Percentiles rank a stretch among this genome's conserved stretches.
phyloP scores from a whole-genome alignment of 2,329 filamentous ascomycete species.

The Diaporthe ilicicola region DNA sequence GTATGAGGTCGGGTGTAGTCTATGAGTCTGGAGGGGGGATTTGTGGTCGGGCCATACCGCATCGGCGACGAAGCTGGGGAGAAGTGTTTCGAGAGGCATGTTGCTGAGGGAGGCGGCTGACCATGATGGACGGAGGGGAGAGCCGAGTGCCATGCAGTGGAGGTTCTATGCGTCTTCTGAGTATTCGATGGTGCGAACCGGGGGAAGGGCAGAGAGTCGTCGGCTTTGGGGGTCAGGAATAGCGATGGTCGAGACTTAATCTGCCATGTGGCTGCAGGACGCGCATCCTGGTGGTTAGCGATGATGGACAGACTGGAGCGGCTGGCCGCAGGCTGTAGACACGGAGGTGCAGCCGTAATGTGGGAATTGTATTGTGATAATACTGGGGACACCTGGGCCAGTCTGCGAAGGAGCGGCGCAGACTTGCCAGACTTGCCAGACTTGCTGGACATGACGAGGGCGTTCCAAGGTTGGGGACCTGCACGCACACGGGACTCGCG shows the following conservation, averaged over 20 bases:
- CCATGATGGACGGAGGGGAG: slow-evolving; percentile 20
- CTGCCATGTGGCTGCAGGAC: slow-evolving; percentile 13
- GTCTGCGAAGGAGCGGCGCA: slow-evolving; percentile 17
- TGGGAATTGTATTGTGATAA: neutral
- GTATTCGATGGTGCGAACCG: neutral
- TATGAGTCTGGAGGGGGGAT: slow-evolving; percentile 35
- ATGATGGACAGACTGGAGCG: neutral
- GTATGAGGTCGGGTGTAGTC: slow-evolving; percentile 53
- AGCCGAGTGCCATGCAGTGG: slow-evolving; percentile 2
- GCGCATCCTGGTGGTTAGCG: slow-evolving; percentile 19
- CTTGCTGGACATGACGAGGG: slow-evolving; percentile 1
- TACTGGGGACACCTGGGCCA: slow-evolving; percentile 9
- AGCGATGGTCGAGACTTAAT: neutral
- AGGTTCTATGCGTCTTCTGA: neutral
- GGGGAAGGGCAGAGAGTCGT: neutral
- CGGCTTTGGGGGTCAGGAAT: neutral
- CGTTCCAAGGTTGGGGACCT: neutral
- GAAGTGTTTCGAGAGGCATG: slow-evolving; percentile 37
- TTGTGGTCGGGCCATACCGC: slow-evolving; percentile 42
- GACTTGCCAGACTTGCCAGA: neutral
- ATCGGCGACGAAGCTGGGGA: slow-evolving; percentile 47
- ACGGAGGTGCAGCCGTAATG: slow-evolving; percentile 19
- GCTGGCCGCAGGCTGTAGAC: slow-evolving; percentile 13
- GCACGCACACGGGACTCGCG: neutral
- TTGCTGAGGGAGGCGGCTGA: slow-evolving; percentile 23